Conservation (phyloP, 441 rosid species). For the Geranium incanum region DNA sequence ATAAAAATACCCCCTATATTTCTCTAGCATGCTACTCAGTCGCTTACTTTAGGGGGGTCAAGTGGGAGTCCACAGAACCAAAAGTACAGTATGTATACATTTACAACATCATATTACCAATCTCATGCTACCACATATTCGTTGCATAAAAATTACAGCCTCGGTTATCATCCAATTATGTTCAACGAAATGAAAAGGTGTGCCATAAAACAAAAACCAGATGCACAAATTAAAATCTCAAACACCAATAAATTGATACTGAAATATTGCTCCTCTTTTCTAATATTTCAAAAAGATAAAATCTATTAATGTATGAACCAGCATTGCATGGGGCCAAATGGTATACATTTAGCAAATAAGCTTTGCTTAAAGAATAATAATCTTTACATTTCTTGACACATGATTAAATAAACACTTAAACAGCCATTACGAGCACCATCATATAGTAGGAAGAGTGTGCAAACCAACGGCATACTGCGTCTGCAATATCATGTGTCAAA, state of each 20-base stretch:
- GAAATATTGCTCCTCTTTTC: not conserved
- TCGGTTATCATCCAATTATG: not conserved
- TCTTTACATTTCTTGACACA: not conserved
- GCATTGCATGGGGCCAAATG: not conserved
- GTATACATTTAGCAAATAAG: not conserved
- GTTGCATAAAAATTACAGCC: not conserved
- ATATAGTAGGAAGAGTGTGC: not conserved
- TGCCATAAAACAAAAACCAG: not conserved
- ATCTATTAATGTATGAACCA: not conserved
- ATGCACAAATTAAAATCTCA: not conserved
- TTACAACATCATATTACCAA: not conserved
- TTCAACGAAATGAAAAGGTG: not conserved
- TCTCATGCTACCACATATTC: conserved; percentile 1
- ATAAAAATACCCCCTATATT: not conserved
- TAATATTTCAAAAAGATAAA: not conserved
- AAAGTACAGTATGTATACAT: not conserved
- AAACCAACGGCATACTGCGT: not conserved
- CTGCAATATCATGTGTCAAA: conserved; percentile 3
- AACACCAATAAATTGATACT: not conserved
- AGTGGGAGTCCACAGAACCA: not conserved
- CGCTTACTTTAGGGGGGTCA: too few relatives aligned
- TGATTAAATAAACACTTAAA: not conserved
- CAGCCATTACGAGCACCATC: conserved; percentile 5
- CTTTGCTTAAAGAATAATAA: not conserved
- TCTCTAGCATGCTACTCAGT: not conserved